Evolutionary conservation across 805 yeast genomes (phyloP).

Genomic region (Millerozyma acaciae): DNA sequence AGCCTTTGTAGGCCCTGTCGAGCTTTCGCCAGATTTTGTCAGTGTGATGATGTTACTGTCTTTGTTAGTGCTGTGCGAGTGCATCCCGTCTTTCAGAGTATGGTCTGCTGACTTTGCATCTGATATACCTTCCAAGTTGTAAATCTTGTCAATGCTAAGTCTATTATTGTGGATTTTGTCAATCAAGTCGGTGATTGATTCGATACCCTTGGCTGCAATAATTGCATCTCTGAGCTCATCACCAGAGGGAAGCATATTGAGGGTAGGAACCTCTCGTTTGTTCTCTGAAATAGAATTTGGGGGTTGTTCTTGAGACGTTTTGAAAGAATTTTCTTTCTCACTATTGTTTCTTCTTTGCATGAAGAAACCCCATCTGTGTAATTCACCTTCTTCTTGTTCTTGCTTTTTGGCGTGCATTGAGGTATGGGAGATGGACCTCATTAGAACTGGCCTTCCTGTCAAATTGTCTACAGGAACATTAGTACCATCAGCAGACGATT

Average conservation of each 20-base stretch:
- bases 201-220: constrained; percentile 71
- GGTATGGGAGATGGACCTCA: constrained; percentile 61
- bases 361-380: constrained; percentile 81
- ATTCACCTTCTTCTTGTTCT: constrained; percentile 90
- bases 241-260: constrained; percentile 50
- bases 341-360: constrained; percentile 55
- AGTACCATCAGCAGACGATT: constrained; percentile 51
- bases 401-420: constrained; percentile 67
- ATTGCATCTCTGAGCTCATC: constrained; percentile 56
- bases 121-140: constrained; percentile 21
- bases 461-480: constrained; percentile 57
- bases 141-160: constrained; percentile 48
- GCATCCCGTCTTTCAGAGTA: not conserved
- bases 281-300: constrained; percentile 3
- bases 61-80: not conserved
- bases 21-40: not conserved
- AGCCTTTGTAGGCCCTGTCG: constrained; percentile 4
- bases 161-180: constrained; percentile 57
- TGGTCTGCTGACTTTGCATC: not conserved
- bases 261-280: constrained; percentile 20
- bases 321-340: constrained; percentile 9
- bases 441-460: constrained; percentile 69
- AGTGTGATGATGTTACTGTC: not conserved
- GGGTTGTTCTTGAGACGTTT: constrained; percentile 3
- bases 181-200: constrained; percentile 63